phyloP scores from a whole-genome alignment of 2,329 filamentous ascomycete genomes.

The Fusarium abutilonis region DNA sequence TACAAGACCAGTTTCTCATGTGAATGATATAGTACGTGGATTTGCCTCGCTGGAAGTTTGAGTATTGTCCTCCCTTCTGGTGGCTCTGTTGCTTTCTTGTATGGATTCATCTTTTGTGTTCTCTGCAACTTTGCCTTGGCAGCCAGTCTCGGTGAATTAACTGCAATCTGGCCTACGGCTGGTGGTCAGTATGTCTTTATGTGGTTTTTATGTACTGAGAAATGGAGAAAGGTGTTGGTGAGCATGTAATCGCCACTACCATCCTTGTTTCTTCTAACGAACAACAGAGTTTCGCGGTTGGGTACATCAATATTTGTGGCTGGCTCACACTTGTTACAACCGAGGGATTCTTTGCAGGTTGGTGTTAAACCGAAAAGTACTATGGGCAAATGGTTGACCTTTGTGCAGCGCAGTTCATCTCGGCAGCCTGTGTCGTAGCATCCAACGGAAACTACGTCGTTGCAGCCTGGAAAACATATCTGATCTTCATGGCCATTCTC shows the following conservation, averaged over 20 bases:
- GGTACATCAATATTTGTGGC: conserved; percentile 56
- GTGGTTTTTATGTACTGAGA: conserved; percentile 52
- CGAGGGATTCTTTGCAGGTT: conserved; percentile 56
- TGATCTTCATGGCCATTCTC: conserved; percentile 51
- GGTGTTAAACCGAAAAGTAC: rapidly evolving
- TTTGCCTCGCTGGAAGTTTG: conserved; percentile 55
- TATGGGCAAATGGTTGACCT: neutral
- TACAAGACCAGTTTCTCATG: neutral
- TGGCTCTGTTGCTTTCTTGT: conserved; percentile 55
- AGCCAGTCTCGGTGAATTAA: conserved; percentile 55
- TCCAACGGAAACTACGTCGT: conserved; percentile 52
- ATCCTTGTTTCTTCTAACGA: rapidly evolving
- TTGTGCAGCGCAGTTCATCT: conserved; percentile 54
- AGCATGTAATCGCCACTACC: rapidly evolving
- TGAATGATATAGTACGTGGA: conserved; percentile 37
- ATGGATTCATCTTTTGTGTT: conserved; percentile 59
- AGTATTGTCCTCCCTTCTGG: conserved; percentile 55
- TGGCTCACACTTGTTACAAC: conserved; percentile 58
- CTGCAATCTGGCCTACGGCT: conserved; percentile 58
- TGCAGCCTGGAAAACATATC: conserved; percentile 53
- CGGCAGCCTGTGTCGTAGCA: conserved; percentile 54
- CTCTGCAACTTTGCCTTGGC: conserved; percentile 56
- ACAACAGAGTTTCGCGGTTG: conserved; percentile 54
- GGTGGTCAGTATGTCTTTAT: conserved; percentile 60
- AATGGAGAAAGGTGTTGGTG: conserved; percentile 53